Evolutionary conservation across 116 monocot species (phyloP).

Genomic region (Papilionanthe hybrid): DNA sequence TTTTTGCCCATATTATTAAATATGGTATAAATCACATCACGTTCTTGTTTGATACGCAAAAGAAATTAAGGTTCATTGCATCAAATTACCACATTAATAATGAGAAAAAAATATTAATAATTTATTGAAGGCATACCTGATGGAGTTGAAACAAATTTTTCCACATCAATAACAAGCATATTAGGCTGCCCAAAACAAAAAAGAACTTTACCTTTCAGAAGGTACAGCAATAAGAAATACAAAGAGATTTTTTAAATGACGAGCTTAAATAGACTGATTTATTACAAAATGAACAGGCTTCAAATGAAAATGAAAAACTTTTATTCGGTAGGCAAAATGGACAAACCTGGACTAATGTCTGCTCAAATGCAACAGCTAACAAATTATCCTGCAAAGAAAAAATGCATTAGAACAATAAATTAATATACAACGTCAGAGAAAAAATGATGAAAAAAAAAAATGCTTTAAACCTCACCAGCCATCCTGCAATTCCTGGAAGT

Average conservation of each 20-base stretch:
- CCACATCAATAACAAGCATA: slow-evolving; percentile 86
- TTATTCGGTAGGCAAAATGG: not conserved
- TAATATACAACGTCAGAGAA: not conserved
- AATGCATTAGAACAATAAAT: not conserved
- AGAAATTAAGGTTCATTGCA: too few species aligned
- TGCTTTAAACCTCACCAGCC: slow-evolving; percentile 33
- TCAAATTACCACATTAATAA: not conserved
- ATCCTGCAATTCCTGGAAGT: slow-evolving; percentile 72
- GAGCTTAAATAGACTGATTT: not conserved
- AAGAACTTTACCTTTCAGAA: slow-evolving; percentile 3
- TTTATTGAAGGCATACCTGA: slow-evolving; percentile 35
- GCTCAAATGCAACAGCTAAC: slow-evolving; percentile 74
- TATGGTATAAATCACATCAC: too few species aligned
- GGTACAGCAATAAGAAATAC: not conserved
- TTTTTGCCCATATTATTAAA: not conserved
- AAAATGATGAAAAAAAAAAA: not conserved
- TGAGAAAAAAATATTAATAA: not conserved
- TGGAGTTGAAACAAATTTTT: slow-evolving; percentile 65
- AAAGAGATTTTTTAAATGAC: not conserved
- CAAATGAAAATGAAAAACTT: not conserved
- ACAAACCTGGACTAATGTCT: slow-evolving; percentile 90
- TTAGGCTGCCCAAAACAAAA: slow-evolving; percentile 61
- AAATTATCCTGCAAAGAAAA: slow-evolving; percentile 60
- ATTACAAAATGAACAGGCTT: not conserved
- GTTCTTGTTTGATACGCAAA: too few species aligned